These are phyloP conservation scores for Papiliotrema nemorosa DNA, from an alignment of 1,284 basidiomycete genomes.

Conservation along the genomic window DNA sequence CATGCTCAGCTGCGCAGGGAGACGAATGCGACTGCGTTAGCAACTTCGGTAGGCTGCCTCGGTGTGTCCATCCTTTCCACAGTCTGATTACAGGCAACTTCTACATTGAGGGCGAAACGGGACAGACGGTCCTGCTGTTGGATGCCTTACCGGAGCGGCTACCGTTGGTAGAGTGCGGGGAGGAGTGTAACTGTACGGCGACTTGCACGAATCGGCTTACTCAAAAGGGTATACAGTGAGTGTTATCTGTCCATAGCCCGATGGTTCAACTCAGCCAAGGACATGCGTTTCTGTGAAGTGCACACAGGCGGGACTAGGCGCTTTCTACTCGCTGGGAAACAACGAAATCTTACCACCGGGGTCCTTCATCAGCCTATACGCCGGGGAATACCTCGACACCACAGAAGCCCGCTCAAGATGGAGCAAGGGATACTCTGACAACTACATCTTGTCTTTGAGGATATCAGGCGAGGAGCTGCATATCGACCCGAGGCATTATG, in stretches of 20 bases:
- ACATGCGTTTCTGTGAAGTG: conserved; percentile 11
- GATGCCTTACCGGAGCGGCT: conserved; percentile 24
- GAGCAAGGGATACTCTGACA: conserved; percentile 18
- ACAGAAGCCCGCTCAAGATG: conserved; percentile 23
- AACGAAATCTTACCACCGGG: conserved; percentile 10
- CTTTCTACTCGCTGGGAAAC: conserved; percentile 16
- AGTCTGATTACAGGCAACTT: conserved; percentile 25
- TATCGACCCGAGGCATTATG: conserved; percentile 29
- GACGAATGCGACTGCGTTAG: conserved; percentile 30
- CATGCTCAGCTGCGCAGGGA: conserved; percentile 11
- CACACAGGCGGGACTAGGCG: conserved; percentile 14
- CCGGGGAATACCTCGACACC: conserved; percentile 31
- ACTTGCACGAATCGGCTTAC: conserved; percentile 24
- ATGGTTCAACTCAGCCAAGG: neutral
- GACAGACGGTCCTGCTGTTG: conserved; percentile 17
- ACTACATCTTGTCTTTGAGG: conserved; percentile 32
- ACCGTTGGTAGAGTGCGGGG: conserved; percentile 30
- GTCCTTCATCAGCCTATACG: conserved; percentile 32
- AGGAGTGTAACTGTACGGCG: conserved; percentile 15
- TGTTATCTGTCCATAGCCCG: neutral
- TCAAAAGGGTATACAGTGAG: conserved; percentile 28
- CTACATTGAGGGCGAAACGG: conserved; percentile 12
- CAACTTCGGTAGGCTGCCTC: conserved; percentile 17
- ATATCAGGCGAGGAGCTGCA: conserved; percentile 16
- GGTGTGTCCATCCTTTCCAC: neutral